Evolutionary conservation across 2,329 filamentous ascomycete genomes (phyloP).

Genomic region (Aspergillus nomiae): DNA sequence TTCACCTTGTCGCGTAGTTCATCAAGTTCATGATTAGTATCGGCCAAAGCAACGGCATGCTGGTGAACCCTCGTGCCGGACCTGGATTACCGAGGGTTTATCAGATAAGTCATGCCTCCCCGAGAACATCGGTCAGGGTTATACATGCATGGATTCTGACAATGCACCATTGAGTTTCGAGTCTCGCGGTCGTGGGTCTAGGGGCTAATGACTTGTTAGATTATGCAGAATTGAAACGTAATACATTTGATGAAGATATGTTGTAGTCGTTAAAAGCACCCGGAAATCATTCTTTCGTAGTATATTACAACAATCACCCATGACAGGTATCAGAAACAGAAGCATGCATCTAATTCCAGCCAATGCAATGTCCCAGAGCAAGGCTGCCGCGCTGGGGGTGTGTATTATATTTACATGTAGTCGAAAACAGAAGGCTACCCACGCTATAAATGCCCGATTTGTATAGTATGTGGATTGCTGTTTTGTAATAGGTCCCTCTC

Average conservation of each 20-base stretch:
- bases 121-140: no score
- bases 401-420: slow-evolving; percentile 2
- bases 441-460: neutral
- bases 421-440: neutral
- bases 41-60: neutral
- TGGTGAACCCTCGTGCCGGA: no score
- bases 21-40: neutral
- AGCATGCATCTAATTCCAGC: neutral
- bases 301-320: neutral
- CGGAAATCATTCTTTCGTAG: neutral
- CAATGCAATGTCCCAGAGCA: neutral
- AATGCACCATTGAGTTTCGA: no score
- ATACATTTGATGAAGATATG: neutral
- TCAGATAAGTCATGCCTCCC: no score
- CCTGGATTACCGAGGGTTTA: no score
- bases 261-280: neutral
- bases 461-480: neutral
- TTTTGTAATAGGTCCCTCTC: neutral
- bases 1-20: neutral
- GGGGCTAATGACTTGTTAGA: no score
- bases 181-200: no score
- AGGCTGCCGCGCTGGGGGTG: neutral
- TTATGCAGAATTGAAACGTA: neutral
- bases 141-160: no score
- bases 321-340: neutral